phyloP scores from a whole-genome alignment of 176 grass and related monocot species.

The sorghum (Sorghum bicolor) region Sorghum_bicolor_NCBIv3 NC_012871.2:10524501-10525000 shows the following conservation, averaged over 20 bases:
- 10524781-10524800: background rate
- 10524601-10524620: background rate
- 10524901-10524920: background rate
- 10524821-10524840: background rate
- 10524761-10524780: background rate
- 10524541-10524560: slow-evolving; percentile 58
- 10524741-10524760: background rate
- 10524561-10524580: slow-evolving; percentile 49
- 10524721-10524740: background rate
- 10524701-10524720: background rate
- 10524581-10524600: background rate
- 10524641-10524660: background rate
- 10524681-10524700: background rate
- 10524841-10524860: background rate
- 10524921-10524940: background rate
- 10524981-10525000: background rate
- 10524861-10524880: background rate
- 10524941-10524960: background rate
- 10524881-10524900: background rate
- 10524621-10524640: background rate
- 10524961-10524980: background rate
- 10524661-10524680: background rate
- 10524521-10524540: slow-evolving; percentile 59
- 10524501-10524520: slow-evolving; percentile 76
- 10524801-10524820: background rate